phyloP scores from a whole-genome alignment of 2,329 filamentous ascomycete species.

The Bisporella sp. region DNA sequence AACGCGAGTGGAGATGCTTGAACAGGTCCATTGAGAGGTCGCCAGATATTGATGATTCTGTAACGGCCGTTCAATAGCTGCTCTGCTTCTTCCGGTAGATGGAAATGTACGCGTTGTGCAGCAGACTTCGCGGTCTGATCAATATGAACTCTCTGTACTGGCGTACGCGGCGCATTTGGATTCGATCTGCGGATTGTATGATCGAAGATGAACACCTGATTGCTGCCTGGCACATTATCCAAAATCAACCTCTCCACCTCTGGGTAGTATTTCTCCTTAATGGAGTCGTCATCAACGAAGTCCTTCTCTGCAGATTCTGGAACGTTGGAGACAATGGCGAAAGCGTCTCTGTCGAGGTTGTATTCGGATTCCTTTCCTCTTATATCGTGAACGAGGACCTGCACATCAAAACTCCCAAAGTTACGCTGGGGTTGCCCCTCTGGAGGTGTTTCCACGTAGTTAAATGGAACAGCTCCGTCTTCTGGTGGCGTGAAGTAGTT shows the following conservation, averaged over 20 bases:
- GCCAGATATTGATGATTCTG: slow-evolving; percentile 84
- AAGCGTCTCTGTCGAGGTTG: slow-evolving; percentile 67
- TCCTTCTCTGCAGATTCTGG: slow-evolving; percentile 48
- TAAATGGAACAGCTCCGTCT: slow-evolving; percentile 46
- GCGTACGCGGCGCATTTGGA: slow-evolving; percentile 52
- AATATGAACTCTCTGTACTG: slow-evolving; percentile 71
- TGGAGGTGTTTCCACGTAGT: slow-evolving; percentile 41
- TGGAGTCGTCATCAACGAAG: slow-evolving; percentile 63
- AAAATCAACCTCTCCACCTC: slow-evolving; percentile 71
- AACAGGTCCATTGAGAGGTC: slow-evolving; percentile 27
- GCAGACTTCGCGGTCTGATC: slow-evolving; percentile 71
- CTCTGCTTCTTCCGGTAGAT: slow-evolving; percentile 58
- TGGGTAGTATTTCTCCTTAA: slow-evolving; percentile 72
- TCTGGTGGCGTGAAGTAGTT: slow-evolving; percentile 48
- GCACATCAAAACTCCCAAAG: slow-evolving; percentile 21
- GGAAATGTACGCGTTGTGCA: slow-evolving; percentile 61
- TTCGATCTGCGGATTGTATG: slow-evolving; percentile 72
- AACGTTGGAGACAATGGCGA: slow-evolving; percentile 55
- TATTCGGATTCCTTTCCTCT: slow-evolving; percentile 63
- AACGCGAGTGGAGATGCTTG: slow-evolving; percentile 24
- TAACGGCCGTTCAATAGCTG: slow-evolving; percentile 60
- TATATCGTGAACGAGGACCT: slow-evolving; percentile 56
- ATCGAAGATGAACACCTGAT: slow-evolving; percentile 71
- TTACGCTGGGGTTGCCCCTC: slow-evolving; percentile 23
- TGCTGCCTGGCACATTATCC: slow-evolving; percentile 56